Evolutionary conservation across 1,284 basidiomycete genomes (phyloP), one percentile per base, ranked within the genome.

Genomic region (Porodaedalea pini): DNA sequence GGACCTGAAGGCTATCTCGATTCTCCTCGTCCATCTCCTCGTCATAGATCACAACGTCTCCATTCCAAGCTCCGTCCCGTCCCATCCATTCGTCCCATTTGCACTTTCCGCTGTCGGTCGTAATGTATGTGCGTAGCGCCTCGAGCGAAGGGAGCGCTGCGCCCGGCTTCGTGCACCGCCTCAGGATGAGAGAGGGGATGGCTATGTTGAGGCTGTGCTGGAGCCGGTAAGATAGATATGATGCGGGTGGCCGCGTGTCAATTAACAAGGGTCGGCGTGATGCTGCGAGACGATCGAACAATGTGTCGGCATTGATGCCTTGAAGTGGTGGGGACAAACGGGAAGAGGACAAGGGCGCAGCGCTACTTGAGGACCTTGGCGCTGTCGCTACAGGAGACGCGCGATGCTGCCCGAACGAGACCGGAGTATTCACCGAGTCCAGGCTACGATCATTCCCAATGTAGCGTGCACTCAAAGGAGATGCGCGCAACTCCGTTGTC

Each of bases 161-260:
- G 21, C 78, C 81, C 5, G 84, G 80, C 66, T 88, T 89, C 54
- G 81, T 78, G 61, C 81, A 85, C n/a, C 92, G 84, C 70, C 92
- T 92, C 64, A 92, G 81, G 65, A 94, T 90, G 65, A 94, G 81
- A 23, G 89, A 87, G 0, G 92, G 91, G 55, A 94, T 89, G 37
- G 88, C 86, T 55, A 94, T 77, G 70, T 92, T 92, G 60, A 91
- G 81, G 66, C 86, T 87, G 62, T 82, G 74, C 44, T 75, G 70
- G 48, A 94, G 71, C 69, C 85, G 89, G 53, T 76, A 78, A 1
- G 79, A 72, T 32, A 84, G 73, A 70, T 85, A 91, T 13, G 82
- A 75, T 3, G 80, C 77, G 17, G 84, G 77, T 1, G 88, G 82
- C 1, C 92, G 83, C 32, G 88, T 90, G 72, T 95, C 92, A 67